These are phyloP conservation scores for Stemphylium vesicarium DNA, from an alignment of 2,329 filamentous ascomycete species.

Conservation along the genomic window DNA sequence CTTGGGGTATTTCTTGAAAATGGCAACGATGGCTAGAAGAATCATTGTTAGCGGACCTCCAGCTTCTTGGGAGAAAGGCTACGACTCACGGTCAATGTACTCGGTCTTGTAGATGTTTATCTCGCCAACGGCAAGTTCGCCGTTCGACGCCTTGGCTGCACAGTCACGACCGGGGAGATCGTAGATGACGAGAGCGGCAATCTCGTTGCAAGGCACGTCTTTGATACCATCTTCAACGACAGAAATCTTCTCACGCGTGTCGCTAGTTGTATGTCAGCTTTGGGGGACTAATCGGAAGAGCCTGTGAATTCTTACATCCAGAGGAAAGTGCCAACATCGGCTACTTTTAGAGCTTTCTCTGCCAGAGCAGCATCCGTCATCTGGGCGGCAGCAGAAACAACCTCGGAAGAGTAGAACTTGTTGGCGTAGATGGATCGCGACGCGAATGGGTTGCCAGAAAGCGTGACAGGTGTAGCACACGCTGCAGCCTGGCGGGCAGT, in stretches of 20 bases:
- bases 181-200: conserved; percentile 66
- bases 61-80: background rate
- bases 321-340: conserved; percentile 59
- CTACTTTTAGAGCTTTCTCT: conserved; percentile 57
- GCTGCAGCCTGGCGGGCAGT: conserved; percentile 40
- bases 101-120: conserved; percentile 58
- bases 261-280: conserved; percentile 43
- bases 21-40: conserved; percentile 56
- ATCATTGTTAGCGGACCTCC: background rate
- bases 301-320: conserved; percentile 56
- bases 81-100: conserved; percentile 59
- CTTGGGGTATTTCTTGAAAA: conserved; percentile 62
- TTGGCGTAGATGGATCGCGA: conserved; percentile 60
- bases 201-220: conserved; percentile 55
- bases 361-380: conserved; percentile 58
- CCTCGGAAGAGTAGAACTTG: conserved; percentile 61
- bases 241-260: conserved; percentile 58
- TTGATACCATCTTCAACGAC: conserved; percentile 59
- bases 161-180: conserved; percentile 71
- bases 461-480: conserved; percentile 46
- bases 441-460: conserved; percentile 61
- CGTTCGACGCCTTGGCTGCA: conserved; percentile 69
- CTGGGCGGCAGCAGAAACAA: conserved; percentile 64
- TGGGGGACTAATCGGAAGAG: background rate
- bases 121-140: conserved; percentile 64